phyloP scores from a whole-genome alignment of 2,329 filamentous ascomycete genomes.

The Alternaria arborescens region DNA sequence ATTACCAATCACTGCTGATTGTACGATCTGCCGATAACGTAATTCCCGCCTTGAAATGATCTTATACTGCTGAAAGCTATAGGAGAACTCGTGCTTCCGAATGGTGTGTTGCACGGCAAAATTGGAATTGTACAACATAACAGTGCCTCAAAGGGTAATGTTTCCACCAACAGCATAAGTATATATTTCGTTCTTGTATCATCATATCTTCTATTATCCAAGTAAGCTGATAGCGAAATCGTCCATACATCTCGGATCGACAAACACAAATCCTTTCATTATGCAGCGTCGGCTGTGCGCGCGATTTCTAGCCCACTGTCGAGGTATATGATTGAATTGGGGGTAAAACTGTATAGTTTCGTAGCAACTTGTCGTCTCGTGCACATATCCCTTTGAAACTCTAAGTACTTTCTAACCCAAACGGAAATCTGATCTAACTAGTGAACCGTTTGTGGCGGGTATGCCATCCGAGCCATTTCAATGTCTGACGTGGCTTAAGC shows the following conservation, averaged over 20 bases:
- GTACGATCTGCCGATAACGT: neutral
- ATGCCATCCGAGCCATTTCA: neutral
- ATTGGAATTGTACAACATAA: no score
- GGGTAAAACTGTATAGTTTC: neutral
- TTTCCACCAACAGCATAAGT: neutral
- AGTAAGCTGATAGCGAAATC: neutral
- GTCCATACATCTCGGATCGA: neutral
- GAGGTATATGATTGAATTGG: neutral
- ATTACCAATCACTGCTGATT: neutral
- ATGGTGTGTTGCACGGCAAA: no score
- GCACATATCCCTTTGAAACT: neutral
- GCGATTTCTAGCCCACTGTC: neutral
- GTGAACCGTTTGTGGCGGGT: neutral
- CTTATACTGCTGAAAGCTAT: neutral
- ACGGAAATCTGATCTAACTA: neutral
- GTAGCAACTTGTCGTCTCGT: neutral
- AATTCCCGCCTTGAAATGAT: neutral
- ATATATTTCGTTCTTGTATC: neutral
- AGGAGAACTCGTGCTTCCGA: neutral
- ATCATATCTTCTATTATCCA: no score
- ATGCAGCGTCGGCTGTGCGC: neutral
- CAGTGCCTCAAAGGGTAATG: neutral
- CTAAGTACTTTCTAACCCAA: neutral
- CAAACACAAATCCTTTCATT: neutral
- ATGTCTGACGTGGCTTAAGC: constrained; percentile 1